A percentile compares a stretch with the other conserved stretches of the same genome.
Conservation (phyloP, 306 rosid genomes). For the Vicia faba region DNA sequence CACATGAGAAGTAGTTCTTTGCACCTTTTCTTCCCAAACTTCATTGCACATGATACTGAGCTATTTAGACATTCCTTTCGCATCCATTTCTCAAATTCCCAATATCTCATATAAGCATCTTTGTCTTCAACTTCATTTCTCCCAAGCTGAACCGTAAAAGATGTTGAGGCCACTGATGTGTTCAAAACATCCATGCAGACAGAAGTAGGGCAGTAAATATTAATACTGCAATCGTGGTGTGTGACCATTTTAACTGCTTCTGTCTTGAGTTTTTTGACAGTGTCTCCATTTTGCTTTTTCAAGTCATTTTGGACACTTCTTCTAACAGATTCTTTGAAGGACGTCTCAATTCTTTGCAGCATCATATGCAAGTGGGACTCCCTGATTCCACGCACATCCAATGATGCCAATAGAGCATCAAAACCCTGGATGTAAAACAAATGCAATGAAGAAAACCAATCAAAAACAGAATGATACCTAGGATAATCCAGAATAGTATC, state of each 20-base stretch:
- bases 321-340: slow-evolving; percentile 60
- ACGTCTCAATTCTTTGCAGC: slow-evolving; percentile 57
- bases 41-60: slow-evolving; percentile 50
- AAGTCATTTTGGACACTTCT: slow-evolving; percentile 38
- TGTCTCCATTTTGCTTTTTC: slow-evolving; percentile 42
- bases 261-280: slow-evolving; percentile 33
- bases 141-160: slow-evolving; percentile 65
- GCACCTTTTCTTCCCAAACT: slow-evolving; percentile 58
- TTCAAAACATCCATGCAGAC: slow-evolving; percentile 46
- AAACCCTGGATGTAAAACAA: slow-evolving; percentile 57
- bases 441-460: slow-evolving; percentile 25
- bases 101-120: slow-evolving; percentile 59
- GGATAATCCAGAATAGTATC: slow-evolving; percentile 17
- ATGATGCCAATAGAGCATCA: slow-evolving; percentile 66
- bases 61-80: slow-evolving; percentile 60
- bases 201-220: slow-evolving; percentile 43
- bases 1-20: slow-evolving; percentile 51
- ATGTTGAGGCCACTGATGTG: slow-evolving; percentile 54
- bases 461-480: slow-evolving; percentile 19
- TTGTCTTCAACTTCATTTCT: slow-evolving; percentile 49
- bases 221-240: slow-evolving; percentile 39
- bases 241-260: slow-evolving; percentile 43
- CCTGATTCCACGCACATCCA: slow-evolving; percentile 75
- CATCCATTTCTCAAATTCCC: slow-evolving; percentile 78
- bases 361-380: slow-evolving; percentile 73